These are phyloP conservation scores for Neurospora sp. DNA, from an alignment of 495 filamentous ascomycete species.

Conservation along the genomic window DNA sequence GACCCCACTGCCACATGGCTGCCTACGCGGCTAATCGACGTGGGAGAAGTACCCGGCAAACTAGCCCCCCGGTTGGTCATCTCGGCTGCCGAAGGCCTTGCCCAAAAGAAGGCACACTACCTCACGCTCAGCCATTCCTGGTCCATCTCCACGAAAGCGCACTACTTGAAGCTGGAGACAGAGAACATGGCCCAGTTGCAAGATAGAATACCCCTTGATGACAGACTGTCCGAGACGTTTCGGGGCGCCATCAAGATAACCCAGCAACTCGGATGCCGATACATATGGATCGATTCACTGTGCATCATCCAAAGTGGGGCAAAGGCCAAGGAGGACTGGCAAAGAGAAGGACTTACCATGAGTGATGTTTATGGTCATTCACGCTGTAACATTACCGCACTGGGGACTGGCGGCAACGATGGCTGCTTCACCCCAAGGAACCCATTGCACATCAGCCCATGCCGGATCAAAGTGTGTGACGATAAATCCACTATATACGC, in stretches of 20 bases:
- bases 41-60: not conserved
- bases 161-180: not conserved
- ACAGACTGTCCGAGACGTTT: not conserved
- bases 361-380: slow-evolving; percentile 2
- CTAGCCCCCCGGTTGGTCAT: not conserved
- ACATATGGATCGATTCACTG: not conserved
- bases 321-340: slow-evolving; percentile 3
- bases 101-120: not conserved
- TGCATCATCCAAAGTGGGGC: slow-evolving; percentile 4
- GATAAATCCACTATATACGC: not conserved
- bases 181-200: not conserved
- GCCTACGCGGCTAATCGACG: not conserved
- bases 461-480: not conserved
- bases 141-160: not conserved
- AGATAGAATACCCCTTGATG: not conserved
- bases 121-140: not conserved
- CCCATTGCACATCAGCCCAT: not conserved
- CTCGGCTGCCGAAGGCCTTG: not conserved
- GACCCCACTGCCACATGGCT: not conserved
- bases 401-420: not conserved
- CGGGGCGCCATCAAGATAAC: not conserved
- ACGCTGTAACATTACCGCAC: not conserved
- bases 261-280: not conserved
- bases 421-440: not conserved
- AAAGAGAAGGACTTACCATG: slow-evolving; percentile 5